Evolutionary conservation across 768 basidiomycete species (phyloP), one percentile per base, ranked within the genome.

Genomic region (Mycena kentingensis): DNA sequence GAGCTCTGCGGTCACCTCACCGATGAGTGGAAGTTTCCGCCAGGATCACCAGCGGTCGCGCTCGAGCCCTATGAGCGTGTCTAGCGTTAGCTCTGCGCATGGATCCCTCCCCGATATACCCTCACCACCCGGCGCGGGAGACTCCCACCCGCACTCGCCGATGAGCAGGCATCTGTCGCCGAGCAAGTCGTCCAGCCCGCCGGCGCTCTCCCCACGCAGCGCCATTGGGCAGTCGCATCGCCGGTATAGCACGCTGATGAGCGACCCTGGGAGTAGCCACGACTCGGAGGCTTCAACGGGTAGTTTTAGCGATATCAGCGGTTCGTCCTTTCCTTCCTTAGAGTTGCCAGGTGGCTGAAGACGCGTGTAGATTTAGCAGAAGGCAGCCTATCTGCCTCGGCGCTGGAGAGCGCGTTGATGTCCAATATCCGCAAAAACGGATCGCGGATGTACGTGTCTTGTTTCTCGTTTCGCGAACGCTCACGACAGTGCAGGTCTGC

Each of bases 231-330:
- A 78, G 51, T 67, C 72, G 7, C 77, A 81, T 52, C 67, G 73
- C 46, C 74, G 77, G 18, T 76, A 81, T 60, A 71, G 74, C 24
- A 72, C 78, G 27, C 61, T 75, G 48, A 71, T 72, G 31, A 81
- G 80, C 58, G 82, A 85, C 50, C 76, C 80, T 49, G 77, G 77
- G 37, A 87, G 87, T 59, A 82, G 74, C 57, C 79, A 86, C 44
- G 82, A 83, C 3, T 91, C 89, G 21, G 82, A 85, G 36, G 81
- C 89, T 0, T 91, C 90, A 24, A 42, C 41, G 7, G 41, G 41
- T 5, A 81, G 91, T 66, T 91, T 93, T 61, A 93, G 90, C 63
- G 91, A 93, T 63, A 63, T 93, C 37, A 93, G 91, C 61, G 90
- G 91, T 90, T 61, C 63, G 81, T 70, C 25, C 19, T 15, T 46